phyloP scores from a whole-genome alignment of 352 stramenopile species.

The Phytophthora sansomeana region DNA sequence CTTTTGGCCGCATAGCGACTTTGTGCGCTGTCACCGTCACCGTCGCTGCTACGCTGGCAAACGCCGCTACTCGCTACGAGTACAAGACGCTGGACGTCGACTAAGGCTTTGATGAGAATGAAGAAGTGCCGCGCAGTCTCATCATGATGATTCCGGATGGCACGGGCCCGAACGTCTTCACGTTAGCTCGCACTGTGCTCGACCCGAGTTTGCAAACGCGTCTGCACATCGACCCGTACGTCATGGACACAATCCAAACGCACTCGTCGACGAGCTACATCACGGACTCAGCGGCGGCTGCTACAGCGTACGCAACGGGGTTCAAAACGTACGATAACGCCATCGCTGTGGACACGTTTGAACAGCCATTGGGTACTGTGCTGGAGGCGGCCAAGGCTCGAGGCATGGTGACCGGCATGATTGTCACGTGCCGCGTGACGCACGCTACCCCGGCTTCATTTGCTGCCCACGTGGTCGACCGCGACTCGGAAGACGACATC shows the following conservation, averaged over 20 bases:
- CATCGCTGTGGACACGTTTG: constrained; percentile 65
- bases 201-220: constrained; percentile 62
- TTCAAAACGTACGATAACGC: constrained; percentile 75
- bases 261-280: constrained; percentile 75
- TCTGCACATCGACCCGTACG: constrained; percentile 65
- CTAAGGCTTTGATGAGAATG: constrained; percentile 63
- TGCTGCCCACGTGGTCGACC: constrained; percentile 58
- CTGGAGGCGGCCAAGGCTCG: constrained; percentile 68
- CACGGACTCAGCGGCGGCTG: constrained; percentile 65
- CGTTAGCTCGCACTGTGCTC: constrained; percentile 60
- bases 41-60: constrained; percentile 33
- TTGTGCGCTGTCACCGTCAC: constrained; percentile 16
- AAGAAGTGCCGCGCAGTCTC: constrained; percentile 51
- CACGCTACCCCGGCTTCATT: constrained; percentile 69
- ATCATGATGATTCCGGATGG: constrained; percentile 84
- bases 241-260: constrained; percentile 67
- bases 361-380: constrained; percentile 68
- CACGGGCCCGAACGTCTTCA: constrained; percentile 72
- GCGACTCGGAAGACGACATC: constrained; percentile 64
- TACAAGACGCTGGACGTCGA: constrained; percentile 42
- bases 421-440: constrained; percentile 72
- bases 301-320: constrained; percentile 63
- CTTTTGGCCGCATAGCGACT: constrained; percentile 36
- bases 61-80: constrained; percentile 30
- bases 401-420: constrained; percentile 73